Conservation (phyloP, 2,329 filamentous ascomycete species). For the Botrytis cinerea region DNA sequence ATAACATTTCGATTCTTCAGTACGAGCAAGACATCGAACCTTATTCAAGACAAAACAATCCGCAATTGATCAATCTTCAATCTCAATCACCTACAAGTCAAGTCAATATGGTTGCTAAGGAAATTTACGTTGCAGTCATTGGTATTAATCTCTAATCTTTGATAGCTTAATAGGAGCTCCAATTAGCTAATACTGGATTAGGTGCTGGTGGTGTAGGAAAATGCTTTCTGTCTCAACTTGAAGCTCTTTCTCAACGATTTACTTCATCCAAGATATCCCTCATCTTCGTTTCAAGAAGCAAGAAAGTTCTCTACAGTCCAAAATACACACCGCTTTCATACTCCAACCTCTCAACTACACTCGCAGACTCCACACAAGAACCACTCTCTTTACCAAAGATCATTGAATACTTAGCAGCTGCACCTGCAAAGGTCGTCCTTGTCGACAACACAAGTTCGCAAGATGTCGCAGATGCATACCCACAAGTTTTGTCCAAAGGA, state of each 20-base stretch:
- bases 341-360: slow-evolving; percentile 60
- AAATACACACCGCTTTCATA: slow-evolving; percentile 70
- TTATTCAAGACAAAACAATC: background rate
- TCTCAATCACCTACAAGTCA: background rate
- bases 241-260: slow-evolving; percentile 64
- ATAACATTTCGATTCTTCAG: slow-evolving; percentile 2
- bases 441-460: slow-evolving; percentile 96
- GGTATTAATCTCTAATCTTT: slow-evolving; percentile 41
- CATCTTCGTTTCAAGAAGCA: slow-evolving; percentile 83
- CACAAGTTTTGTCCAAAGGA: slow-evolving; percentile 74
- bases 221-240: slow-evolving; percentile 82
- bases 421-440: slow-evolving; percentile 77
- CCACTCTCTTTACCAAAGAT: slow-evolving; percentile 70
- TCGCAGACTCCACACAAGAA: slow-evolving; percentile 63
- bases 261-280: slow-evolving; percentile 69
- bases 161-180: slow-evolving; percentile 29
- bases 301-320: slow-evolving; percentile 74
- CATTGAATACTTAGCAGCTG: slow-evolving; percentile 73
- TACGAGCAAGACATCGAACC: slow-evolving; percentile 3
- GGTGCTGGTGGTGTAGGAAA: slow-evolving; percentile 93
- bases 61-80: background rate
- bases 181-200: slow-evolving; percentile 42
- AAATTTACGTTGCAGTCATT: slow-evolving; percentile 49
- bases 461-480: slow-evolving; percentile 80
- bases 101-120: slow-evolving; percentile 39